Percentiles rank a stretch among this genome's conserved stretches.
Conservation (phyloP, 2,329 filamentous ascomycete species). For the Beauveria sp. region DNA sequence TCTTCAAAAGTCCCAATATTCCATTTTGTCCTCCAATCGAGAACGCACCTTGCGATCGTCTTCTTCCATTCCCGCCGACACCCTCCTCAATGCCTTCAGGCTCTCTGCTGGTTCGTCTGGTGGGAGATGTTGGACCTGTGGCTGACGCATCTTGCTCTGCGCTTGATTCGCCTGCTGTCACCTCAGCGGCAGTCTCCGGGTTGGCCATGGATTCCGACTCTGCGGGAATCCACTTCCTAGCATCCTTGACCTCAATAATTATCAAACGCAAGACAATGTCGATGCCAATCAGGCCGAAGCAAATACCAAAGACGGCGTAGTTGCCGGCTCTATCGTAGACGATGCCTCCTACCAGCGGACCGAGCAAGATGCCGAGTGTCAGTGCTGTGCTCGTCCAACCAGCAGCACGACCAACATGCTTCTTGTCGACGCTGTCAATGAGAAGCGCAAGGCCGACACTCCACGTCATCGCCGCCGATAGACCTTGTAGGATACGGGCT, state of each 20-base stretch:
- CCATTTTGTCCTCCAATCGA: not conserved
- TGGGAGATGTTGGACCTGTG: not conserved
- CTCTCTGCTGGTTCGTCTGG: not conserved
- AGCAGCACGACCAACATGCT: constrained; percentile 24
- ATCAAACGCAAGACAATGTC: constrained; percentile 25
- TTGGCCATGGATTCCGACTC: constrained; percentile 1
- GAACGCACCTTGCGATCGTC: not conserved
- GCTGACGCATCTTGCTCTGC: not conserved
- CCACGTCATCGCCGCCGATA: constrained; percentile 27
- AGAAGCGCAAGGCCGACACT: constrained; percentile 29
- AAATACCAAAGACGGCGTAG: constrained; percentile 28
- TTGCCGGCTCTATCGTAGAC: constrained; percentile 26
- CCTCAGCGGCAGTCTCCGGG: not conserved
- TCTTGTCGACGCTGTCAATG: constrained; percentile 25
- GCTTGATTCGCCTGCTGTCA: not conserved
- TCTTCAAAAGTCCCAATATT: constrained; percentile 20
- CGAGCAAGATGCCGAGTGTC: constrained; percentile 24
- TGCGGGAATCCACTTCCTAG: constrained; percentile 20
- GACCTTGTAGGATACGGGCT: constrained; percentile 25
- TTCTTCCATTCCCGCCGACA: not conserved
- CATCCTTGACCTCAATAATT: constrained; percentile 26
- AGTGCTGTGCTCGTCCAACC: constrained; percentile 27
- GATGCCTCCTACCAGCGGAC: constrained; percentile 26
- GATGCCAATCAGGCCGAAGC: constrained; percentile 25
- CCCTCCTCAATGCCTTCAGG: not conserved